These are phyloP conservation scores for Solanum ossicruentum DNA, from an alignment of 257 asterid species.

Conservation along the genomic window DNA sequence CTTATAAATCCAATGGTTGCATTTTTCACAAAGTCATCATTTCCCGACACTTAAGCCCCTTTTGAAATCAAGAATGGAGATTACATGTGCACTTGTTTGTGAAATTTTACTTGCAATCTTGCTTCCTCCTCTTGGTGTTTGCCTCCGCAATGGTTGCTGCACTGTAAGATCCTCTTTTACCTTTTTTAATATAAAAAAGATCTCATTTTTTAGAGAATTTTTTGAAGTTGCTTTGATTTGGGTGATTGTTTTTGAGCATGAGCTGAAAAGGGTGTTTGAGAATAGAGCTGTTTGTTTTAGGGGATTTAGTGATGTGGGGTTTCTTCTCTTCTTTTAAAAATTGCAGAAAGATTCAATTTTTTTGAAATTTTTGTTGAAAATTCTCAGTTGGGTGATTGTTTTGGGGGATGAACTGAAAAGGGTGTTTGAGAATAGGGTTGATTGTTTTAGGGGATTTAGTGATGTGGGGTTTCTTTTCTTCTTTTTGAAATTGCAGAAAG, in stretches of 20 bases:
- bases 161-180: slow-evolving; percentile 21
- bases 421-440: not conserved
- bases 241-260: not conserved
- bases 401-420: not conserved
- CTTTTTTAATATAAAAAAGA: not conserved
- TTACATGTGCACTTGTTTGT: slow-evolving; percentile 21
- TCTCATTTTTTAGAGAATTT: not conserved
- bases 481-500: not conserved
- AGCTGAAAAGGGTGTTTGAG: too few species aligned
- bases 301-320: not conserved
- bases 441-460: not conserved
- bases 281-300: not conserved
- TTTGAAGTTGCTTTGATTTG: not conserved
- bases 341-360: not conserved
- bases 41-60: too few species aligned
- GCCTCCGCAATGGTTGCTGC: slow-evolving; percentile 85
- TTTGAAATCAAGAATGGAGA: slow-evolving; percentile 16
- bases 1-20: not conserved
- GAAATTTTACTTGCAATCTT: slow-evolving; percentile 50
- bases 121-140: slow-evolving; percentile 79
- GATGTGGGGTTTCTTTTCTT: not conserved
- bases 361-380: not conserved
- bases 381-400: not conserved
- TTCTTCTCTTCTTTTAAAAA: not conserved
- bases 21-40: not conserved